Base-by-base conservation (phyloP, 2,329 filamentous ascomycete species). In the Fusarium secorum region DNA sequence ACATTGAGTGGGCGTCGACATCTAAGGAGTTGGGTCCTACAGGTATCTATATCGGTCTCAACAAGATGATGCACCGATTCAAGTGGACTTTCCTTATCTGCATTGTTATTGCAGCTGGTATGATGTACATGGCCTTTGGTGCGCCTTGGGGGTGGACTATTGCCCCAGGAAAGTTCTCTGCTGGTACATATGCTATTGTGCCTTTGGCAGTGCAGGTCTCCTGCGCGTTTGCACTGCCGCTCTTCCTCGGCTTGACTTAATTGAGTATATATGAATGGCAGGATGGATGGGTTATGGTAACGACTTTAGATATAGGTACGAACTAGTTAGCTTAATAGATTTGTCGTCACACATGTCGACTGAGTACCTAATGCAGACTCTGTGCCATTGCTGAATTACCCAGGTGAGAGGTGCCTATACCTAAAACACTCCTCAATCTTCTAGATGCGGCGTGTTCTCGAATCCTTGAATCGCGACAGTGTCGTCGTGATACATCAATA, bases 1-100 rank as follows among this genome's bases (percentile, higher is more conserved):
- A 77, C n/a, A 77, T 78, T 5, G 76, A 77, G 45, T 78, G 76
- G 76, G 59, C 74, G 13, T 78, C 76, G 4, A 78, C 76, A 2
- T 76, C 76, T 0, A 78, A 78, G 52, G 76, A 78, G 56, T 30
- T 77, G 42, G 76, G 74, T 0, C 73, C 75, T 33, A 78, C 76
- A 0, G 76, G 75, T 46, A 74, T 78, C 20, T 75, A 75, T 52
- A 81, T 79, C 10, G 80, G 78, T 2, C 78, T 78, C 14, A 80
- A 76, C 48, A 82, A 77, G 36, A 80, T 79, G 57, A 81, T 80
- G 45, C 87, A 82, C 71, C 85, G 88, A 60, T 87, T 77, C 57
- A 77, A 87, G 66, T 84, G 80, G 60, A 73, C 74, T 0, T 76
- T 76, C 30, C 39, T 75, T 11, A 74, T 76, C 35, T 76, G 75